phyloP scores from a whole-genome alignment of 257 asterid genomes.

The Forsythia suspensa region DNA sequence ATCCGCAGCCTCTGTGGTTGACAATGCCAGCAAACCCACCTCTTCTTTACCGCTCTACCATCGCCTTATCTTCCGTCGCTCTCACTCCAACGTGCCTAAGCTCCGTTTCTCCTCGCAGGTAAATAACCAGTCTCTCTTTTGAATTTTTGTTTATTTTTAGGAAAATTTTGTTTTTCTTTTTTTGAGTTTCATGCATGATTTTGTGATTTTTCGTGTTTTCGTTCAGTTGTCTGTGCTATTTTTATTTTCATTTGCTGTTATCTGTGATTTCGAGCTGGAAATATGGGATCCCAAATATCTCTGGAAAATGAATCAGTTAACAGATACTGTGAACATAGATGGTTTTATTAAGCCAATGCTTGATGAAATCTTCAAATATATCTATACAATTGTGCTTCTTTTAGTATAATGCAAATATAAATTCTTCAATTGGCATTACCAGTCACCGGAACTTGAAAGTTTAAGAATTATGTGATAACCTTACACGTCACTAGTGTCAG shows the following conservation, averaged over 20 bases:
- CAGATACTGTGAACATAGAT: background rate
- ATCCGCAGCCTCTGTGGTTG: conserved; percentile 34
- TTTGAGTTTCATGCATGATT: background rate
- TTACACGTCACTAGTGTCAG: background rate
- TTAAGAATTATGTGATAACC: conserved; percentile 11
- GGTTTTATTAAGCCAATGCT: background rate
- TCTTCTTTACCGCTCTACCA: conserved; percentile 37
- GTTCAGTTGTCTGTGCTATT: background rate
- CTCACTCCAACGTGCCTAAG: conserved; percentile 47
- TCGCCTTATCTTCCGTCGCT: conserved; percentile 32
- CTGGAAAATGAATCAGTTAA: background rate
- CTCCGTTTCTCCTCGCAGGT: conserved; percentile 69
- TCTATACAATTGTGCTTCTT: background rate
- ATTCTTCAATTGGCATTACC: background rate
- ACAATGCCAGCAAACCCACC: conserved; percentile 44
- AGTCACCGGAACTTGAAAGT: background rate
- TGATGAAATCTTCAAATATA: background rate
- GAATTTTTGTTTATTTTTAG: background rate
- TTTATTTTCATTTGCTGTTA: background rate
- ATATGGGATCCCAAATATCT: background rate
- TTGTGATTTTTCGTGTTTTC: background rate
- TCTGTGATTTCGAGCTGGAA: background rate
- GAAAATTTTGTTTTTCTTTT: background rate
- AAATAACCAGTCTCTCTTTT: background rate
- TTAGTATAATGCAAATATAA: background rate